Percentiles rank a stretch among this genome's conserved stretches.
Conservation (phyloP, 1,139 yeast genomes). For the Magnusiomyces suaveolens region DNA sequence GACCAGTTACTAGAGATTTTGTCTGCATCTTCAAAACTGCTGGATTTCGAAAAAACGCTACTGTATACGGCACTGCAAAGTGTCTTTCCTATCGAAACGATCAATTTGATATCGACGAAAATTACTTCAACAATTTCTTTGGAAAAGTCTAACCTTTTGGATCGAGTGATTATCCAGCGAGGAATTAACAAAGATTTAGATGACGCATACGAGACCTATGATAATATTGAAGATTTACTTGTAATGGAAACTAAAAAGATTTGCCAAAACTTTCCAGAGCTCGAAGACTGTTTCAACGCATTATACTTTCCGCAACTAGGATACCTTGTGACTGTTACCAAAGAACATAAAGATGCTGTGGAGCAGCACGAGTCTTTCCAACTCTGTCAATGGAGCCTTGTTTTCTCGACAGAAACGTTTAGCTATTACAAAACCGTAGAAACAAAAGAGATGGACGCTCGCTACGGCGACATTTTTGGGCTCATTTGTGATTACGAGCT, state of each 20-base stretch:
- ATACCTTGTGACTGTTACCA: constrained; percentile 28
- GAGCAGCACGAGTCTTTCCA: constrained; percentile 15
- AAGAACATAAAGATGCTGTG: constrained; percentile 18
- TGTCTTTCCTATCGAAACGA: constrained; percentile 14
- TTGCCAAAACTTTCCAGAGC: constrained; percentile 15
- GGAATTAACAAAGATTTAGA: constrained; percentile 32
- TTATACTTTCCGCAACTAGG: constrained; percentile 42
- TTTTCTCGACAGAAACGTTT: constrained; percentile 35
- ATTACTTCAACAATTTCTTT: constrained; percentile 31
- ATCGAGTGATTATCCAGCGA: constrained; percentile 28
- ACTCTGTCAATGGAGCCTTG: constrained; percentile 30
- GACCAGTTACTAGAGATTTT: constrained; percentile 7
- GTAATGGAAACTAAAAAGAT: constrained; percentile 24
- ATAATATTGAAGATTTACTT: constrained; percentile 33
- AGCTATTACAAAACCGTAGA: constrained; percentile 33
- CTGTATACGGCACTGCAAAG: constrained; percentile 1
- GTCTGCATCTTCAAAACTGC: constrained; percentile 12
- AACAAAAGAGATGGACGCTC: constrained; percentile 31
- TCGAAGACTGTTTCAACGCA: constrained; percentile 26
- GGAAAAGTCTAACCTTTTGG: constrained; percentile 30
- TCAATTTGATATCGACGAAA: constrained; percentile 13
- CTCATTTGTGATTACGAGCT: constrained; percentile 35
- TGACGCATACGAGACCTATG: constrained; percentile 28
- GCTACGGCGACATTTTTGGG: constrained; percentile 38
- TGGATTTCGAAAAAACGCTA: constrained; percentile 2